Evolutionary conservation across 2,329 filamentous ascomycete species (phyloP).

Genomic region (Didymella segeticola): DNA sequence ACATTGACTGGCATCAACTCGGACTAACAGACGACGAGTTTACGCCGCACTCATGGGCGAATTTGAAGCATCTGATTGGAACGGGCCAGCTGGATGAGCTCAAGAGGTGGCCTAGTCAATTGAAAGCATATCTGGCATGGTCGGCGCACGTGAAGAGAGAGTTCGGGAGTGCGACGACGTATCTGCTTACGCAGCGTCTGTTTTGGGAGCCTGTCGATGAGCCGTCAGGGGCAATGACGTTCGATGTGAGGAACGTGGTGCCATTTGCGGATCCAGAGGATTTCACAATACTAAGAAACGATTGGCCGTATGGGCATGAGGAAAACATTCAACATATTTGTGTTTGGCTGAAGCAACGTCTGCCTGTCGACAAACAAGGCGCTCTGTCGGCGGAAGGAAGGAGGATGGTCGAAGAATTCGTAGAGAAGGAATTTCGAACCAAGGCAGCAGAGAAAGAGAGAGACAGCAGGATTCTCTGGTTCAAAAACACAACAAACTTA

Average conservation of each 20-base stretch:
- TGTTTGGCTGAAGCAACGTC: constrained; percentile 59
- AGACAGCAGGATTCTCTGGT: constrained; percentile 64
- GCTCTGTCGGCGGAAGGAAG: constrained; percentile 40
- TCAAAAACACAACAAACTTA: constrained; percentile 68
- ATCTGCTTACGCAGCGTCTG: constrained; percentile 62
- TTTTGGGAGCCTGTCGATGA: constrained; percentile 53
- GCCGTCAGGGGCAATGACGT: constrained; percentile 32
- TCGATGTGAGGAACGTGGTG: constrained; percentile 53
- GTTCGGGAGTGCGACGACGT: constrained; percentile 64
- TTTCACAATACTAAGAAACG: constrained; percentile 65
- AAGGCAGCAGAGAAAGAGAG: constrained; percentile 45
- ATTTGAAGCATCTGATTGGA: constrained; percentile 44
- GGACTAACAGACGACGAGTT: constrained; percentile 41
- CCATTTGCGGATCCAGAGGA: constrained; percentile 63
- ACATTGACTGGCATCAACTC: constrained; percentile 45
- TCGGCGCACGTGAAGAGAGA: constrained; percentile 59
- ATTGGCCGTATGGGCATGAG: constrained; percentile 68
- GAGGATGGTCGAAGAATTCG: constrained; percentile 35
- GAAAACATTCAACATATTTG: constrained; percentile 62
- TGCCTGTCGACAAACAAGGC: constrained; percentile 42
- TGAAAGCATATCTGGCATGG: constrained; percentile 67
- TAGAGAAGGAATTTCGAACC: constrained; percentile 56
- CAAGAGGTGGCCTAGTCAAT: constrained; percentile 65
- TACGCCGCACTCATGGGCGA: constrained; percentile 45
- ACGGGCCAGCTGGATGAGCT: constrained; percentile 62